phyloP scores from a whole-genome alignment of 805 yeast species.

The Candida takata region DNA sequence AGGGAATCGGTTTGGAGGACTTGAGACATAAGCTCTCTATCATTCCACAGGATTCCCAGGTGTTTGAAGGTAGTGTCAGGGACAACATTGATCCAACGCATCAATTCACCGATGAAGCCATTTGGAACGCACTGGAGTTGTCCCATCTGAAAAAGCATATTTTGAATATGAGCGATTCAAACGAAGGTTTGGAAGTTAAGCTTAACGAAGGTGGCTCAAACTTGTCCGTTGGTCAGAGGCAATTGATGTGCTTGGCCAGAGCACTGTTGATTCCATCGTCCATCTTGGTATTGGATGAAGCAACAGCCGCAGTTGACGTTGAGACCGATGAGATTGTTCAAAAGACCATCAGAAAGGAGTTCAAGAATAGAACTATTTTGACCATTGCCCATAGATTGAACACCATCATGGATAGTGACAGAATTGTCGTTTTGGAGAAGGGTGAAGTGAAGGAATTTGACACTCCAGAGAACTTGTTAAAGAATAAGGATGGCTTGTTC shows the following conservation, averaged over 20 bases:
- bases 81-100: conserved; percentile 82
- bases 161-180: conserved; percentile 43
- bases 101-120: conserved; percentile 58
- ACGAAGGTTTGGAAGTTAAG: conserved; percentile 46
- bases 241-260: conserved; percentile 74
- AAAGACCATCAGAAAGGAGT: conserved; percentile 69
- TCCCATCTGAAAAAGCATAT: conserved; percentile 72
- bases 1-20: conserved; percentile 66
- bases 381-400: conserved; percentile 83
- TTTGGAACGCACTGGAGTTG: conserved; percentile 76
- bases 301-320: conserved; percentile 85
- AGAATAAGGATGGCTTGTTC: conserved; percentile 61
- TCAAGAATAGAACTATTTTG: conserved; percentile 68
- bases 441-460: conserved; percentile 77
- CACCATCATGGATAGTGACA: conserved; percentile 76
- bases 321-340: conserved; percentile 75
- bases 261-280: conserved; percentile 60
- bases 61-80: conserved; percentile 79
- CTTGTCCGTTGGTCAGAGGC: conserved; percentile 72
- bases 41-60: conserved; percentile 93
- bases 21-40: conserved; percentile 72
- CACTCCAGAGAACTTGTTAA: conserved; percentile 58
- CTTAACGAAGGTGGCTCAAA: conserved; percentile 64
- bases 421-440: conserved; percentile 66
- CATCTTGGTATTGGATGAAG: conserved; percentile 72